Percentiles rank a stretch among this genome's conserved stretches.
These are phyloP conservation scores for Salix caprea DNA, from an alignment of 345 rosid genomes.

Conservation along the genomic window DNA sequence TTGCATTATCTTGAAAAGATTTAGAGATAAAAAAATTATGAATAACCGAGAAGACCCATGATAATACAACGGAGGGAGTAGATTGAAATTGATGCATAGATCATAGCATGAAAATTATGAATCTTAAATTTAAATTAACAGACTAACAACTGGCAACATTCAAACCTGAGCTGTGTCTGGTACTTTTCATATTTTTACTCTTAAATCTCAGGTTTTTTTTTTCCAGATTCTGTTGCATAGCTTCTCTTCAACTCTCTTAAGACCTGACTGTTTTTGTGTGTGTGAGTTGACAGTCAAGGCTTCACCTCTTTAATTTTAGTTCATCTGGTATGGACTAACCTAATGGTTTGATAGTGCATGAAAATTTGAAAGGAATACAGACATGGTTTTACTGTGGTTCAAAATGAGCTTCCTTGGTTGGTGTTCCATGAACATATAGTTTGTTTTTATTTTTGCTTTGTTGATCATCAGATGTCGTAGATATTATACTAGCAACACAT, in stretches of 20 bases:
- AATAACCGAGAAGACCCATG: background rate
- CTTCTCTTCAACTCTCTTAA: background rate
- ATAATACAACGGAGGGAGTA: background rate
- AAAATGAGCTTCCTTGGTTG: background rate
- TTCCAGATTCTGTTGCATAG: background rate
- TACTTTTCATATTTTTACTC: background rate
- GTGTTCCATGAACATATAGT: background rate
- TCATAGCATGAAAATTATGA: background rate
- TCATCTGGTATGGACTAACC: background rate
- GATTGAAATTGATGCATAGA: background rate
- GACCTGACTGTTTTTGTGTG: background rate
- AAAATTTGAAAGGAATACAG: background rate
- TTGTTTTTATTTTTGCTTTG: background rate
- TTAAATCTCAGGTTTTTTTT: background rate
- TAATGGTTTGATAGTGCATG: background rate
- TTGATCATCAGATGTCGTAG: background rate
- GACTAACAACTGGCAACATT: background rate
- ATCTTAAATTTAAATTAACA: background rate
- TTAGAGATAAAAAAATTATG: background rate
- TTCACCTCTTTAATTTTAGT: background rate
- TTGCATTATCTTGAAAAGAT: background rate
- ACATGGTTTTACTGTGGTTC: background rate
- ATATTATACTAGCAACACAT: background rate
- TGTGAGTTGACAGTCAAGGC: background rate
- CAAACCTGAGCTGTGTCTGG: background rate